These are phyloP conservation scores for Bretschneidera sinensis DNA, from an alignment of 345 rosid species.

Conservation along the genomic window DNA sequence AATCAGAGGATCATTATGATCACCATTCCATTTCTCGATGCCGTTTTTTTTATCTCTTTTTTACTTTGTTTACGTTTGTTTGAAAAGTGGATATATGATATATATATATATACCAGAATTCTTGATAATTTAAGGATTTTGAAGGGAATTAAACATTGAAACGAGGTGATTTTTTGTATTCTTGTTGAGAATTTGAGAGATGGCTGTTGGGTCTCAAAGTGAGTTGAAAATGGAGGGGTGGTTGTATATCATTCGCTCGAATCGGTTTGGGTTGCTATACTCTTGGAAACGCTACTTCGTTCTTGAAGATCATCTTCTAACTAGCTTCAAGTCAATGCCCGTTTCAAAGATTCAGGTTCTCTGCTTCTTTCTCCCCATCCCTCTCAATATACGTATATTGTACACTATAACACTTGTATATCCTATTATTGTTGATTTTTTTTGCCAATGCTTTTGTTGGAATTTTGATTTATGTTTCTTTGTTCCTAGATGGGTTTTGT, in stretches of 20 bases:
- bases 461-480: no score
- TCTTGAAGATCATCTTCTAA: conserved; percentile 60
- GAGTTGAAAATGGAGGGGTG: conserved; percentile 80
- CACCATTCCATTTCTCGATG: background rate
- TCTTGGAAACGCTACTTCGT: conserved; percentile 80
- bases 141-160: background rate
- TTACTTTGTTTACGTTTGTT: no score
- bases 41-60: background rate
- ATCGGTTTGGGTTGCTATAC: conserved; percentile 74
- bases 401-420: background rate
- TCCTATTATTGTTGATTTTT: background rate
- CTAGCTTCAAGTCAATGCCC: conserved; percentile 66
- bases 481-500: no score
- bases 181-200: conserved; percentile 7
- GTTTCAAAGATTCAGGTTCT: conserved; percentile 50
- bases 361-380: background rate
- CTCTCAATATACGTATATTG: no score
- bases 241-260: conserved; percentile 74
- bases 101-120: no score
- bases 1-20: conserved; percentile 12
- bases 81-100: background rate
- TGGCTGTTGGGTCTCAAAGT: conserved; percentile 37
- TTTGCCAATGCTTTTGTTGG: no score
- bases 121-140: background rate
- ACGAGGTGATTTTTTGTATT: background rate